phyloP scores from a whole-genome alignment of 140 eudicot species.

The Ambrosia hybrid region DNA sequence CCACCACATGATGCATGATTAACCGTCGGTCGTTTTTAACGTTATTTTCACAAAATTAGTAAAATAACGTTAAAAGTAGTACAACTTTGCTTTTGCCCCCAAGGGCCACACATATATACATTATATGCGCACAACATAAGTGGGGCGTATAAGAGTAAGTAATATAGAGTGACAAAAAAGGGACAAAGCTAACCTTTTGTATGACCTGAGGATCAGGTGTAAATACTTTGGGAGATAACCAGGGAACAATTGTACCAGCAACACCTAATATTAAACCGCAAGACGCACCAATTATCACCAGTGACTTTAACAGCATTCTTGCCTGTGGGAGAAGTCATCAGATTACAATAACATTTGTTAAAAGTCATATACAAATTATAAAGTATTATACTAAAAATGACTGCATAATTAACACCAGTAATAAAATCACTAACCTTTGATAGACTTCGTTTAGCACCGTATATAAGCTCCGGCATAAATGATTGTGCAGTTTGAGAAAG shows the following conservation, averaged over 20 bases:
- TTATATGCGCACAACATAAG: too few species aligned
- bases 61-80: constrained; percentile 73
- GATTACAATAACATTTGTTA: constrained; percentile 5
- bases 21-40: neutral
- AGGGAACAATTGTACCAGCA: constrained; percentile 68
- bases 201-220: constrained; percentile 74
- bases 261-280: constrained; percentile 69
- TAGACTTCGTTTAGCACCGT: constrained; percentile 76
- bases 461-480: constrained; percentile 89
- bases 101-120: too few species aligned
- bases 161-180: neutral
- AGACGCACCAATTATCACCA: constrained; percentile 75
- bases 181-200: constrained; percentile 52
- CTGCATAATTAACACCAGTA: constrained; percentile 1
- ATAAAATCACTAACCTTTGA: constrained; percentile 49
- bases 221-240: constrained; percentile 71
- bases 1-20: too few species aligned
- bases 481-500: constrained; percentile 97
- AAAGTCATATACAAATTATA: neutral
- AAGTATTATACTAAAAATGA: constrained; percentile 14
- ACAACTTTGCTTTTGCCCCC: constrained; percentile 49
- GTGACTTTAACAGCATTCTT: constrained; percentile 68
- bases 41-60: constrained; percentile 52
- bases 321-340: constrained; percentile 49
- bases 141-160: neutral